These are phyloP conservation scores for Begonia loranthoides DNA, from an alignment of 306 rosid genomes.

Conservation along the genomic window DNA sequence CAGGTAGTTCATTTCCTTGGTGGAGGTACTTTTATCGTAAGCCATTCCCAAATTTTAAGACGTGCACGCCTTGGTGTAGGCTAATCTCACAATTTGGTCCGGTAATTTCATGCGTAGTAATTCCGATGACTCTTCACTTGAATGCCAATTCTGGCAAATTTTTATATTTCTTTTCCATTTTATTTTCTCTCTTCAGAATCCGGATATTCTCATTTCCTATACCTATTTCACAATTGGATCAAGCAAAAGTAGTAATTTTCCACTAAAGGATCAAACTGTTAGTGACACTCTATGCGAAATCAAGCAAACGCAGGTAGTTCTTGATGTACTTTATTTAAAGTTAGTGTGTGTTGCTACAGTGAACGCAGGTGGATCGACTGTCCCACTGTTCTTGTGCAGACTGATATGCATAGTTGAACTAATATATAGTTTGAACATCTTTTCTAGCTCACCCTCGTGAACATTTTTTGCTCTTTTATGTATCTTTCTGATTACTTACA, in stretches of 20 bases:
- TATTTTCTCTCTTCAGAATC: slow-evolving; percentile 35
- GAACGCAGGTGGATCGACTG: too few relatives aligned
- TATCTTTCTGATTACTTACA: too few relatives aligned
- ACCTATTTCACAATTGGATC: slow-evolving; percentile 53
- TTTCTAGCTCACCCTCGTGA: too few relatives aligned
- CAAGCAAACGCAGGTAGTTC: slow-evolving; percentile 61
- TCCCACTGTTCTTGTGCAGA: too few relatives aligned
- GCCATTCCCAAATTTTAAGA: slow-evolving; percentile 39
- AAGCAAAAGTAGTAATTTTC: slow-evolving; percentile 42
- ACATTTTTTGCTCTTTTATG: too few relatives aligned
- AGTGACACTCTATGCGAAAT: slow-evolving; percentile 68
- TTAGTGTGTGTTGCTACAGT: too few relatives aligned
- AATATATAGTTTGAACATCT: too few relatives aligned
- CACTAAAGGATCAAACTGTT: slow-evolving; percentile 53
- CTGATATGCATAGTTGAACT: too few relatives aligned
- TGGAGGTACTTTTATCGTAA: slow-evolving; percentile 41
- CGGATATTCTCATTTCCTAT: slow-evolving; percentile 31
- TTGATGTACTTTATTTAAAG: not conserved
- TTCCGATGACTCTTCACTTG: not conserved
- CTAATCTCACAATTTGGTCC: slow-evolving; percentile 76
- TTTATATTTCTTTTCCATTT: slow-evolving; percentile 2
- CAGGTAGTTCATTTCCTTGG: slow-evolving; percentile 34
- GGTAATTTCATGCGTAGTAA: slow-evolving; percentile 23
- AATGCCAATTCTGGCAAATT: not conserved
- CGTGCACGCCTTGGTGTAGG: slow-evolving; percentile 61